Percentiles rank a stretch among this genome's conserved stretches.
Evolutionary conservation across 140 eudicot genomes (phyloP).

Genomic region (Senecio squalidus): DNA sequence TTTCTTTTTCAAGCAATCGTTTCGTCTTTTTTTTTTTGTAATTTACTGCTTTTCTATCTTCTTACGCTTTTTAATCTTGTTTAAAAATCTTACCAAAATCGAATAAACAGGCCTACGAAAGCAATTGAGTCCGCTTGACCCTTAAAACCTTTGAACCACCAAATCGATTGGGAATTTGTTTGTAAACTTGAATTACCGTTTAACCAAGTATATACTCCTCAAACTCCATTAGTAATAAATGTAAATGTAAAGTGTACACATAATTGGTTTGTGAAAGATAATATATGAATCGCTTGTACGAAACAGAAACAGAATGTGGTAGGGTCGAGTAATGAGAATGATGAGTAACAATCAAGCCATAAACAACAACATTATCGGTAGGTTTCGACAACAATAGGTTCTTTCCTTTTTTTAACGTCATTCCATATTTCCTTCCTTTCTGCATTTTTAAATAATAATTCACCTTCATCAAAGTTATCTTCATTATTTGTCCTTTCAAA

Average conservation of each 20-base stretch:
- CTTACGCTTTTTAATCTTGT: no score
- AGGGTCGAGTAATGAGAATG: constrained; percentile 4
- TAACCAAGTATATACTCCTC: no score
- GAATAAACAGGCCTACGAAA: no score
- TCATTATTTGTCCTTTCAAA: background rate
- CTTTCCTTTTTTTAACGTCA: background rate
- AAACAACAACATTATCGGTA: background rate
- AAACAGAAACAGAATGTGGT: constrained; percentile 4
- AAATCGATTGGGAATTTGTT: no score
- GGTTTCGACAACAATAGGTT: background rate
- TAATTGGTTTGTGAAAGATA: background rate
- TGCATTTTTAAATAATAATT: background rate
- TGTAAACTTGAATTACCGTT: no score
- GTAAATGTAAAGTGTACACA: background rate
- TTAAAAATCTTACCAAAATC: no score
- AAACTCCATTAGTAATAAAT: background rate
- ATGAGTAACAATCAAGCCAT: background rate
- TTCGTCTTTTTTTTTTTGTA: no score
- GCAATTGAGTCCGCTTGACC: no score
- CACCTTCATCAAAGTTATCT: no score
- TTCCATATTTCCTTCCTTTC: background rate
- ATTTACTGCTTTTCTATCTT: no score
- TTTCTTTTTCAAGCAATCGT: no score
- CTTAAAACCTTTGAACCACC: no score
- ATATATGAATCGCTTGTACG: constrained; percentile 1